These are phyloP conservation scores for Cucumis hystrix DNA, from an alignment of 306 rosid genomes.

Conservation along the genomic window DNA sequence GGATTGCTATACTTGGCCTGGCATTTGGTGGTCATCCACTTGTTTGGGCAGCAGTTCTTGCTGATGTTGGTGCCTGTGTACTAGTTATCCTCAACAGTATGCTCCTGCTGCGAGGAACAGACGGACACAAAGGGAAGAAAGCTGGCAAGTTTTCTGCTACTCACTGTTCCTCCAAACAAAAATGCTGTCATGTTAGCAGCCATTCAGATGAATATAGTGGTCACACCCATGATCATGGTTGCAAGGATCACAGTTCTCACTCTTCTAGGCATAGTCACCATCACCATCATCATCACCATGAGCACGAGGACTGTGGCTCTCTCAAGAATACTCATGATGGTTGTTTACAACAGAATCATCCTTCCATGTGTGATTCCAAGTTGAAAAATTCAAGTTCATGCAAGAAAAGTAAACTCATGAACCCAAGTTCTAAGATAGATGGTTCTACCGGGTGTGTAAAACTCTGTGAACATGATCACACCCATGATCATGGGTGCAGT, in stretches of 20 bases:
- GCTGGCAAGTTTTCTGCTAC: constrained; percentile 25
- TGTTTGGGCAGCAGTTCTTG: constrained; percentile 98
- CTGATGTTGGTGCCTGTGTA: constrained; percentile 86
- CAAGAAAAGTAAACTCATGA: constrained; percentile 10
- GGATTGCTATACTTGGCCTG: constrained; percentile 48
- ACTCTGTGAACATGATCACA: background rate
- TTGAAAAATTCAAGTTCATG: constrained; percentile 17
- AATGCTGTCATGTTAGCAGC: constrained; percentile 18
- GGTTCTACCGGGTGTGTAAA: constrained; percentile 13
- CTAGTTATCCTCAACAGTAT: constrained; percentile 84
- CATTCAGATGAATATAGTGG: constrained; percentile 11
- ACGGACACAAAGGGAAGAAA: constrained; percentile 26
- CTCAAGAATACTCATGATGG: constrained; percentile 11
- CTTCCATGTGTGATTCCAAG: constrained; percentile 27
- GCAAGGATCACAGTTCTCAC: background rate
- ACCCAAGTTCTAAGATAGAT: constrained; percentile 13
- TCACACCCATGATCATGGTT: background rate
- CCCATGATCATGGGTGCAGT: background rate
- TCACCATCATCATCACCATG: constrained; percentile 21
- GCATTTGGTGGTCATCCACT: constrained; percentile 84
- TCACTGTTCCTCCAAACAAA: constrained; percentile 24
- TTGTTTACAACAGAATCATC: constrained; percentile 21
- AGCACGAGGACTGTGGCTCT: constrained; percentile 30
- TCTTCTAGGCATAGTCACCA: background rate
- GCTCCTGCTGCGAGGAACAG: constrained; percentile 41